A percentile compares a stretch with the other conserved stretches of the same genome.
Evolutionary conservation across 1,284 basidiomycete genomes (phyloP).

Genomic region (Leccinum griseonigrum): DNA sequence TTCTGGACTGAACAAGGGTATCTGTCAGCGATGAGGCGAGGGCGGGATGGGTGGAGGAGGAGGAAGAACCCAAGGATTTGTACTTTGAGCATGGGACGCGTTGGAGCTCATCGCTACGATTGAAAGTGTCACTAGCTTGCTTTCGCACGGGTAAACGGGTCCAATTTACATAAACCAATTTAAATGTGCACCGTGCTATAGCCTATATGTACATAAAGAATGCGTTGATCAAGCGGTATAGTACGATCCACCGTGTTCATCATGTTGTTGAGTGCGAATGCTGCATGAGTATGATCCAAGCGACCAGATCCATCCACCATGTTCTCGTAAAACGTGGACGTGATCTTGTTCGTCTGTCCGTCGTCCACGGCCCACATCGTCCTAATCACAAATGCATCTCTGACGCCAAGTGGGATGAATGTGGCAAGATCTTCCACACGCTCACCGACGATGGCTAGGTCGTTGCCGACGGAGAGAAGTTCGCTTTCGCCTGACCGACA

Average conservation of each 20-base stretch:
- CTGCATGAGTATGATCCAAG: too few species aligned
- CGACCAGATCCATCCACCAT: too few species aligned
- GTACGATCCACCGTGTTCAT: too few species aligned
- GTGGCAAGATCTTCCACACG: too few species aligned
- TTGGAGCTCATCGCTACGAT: slow-evolving; percentile 28
- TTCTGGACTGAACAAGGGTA: slow-evolving; percentile 62
- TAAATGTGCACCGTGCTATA: background rate
- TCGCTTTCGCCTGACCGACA: too few species aligned
- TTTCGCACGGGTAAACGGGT: slow-evolving; percentile 12
- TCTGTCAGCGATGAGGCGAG: slow-evolving; percentile 41
- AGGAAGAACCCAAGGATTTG: slow-evolving; percentile 27
- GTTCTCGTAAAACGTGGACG: too few species aligned
- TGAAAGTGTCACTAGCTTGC: background rate
- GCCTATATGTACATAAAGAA: background rate
- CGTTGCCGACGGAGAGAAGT: too few species aligned
- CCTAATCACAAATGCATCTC: background rate
- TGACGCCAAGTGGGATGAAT: background rate
- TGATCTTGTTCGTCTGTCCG: too few species aligned
- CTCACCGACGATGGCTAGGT: too few species aligned
- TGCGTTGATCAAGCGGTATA: too few species aligned
- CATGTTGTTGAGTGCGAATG: too few species aligned
- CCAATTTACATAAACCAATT: too few species aligned
- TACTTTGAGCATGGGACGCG: slow-evolving; percentile 21
- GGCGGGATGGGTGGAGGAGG: slow-evolving; percentile 17
- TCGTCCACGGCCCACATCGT: background rate